Percentiles rank a stretch among this genome's conserved stretches.
Evolutionary conservation across 2,329 filamentous ascomycete genomes (phyloP).

Genomic region (Hypoxylon rubiginosum): DNA sequence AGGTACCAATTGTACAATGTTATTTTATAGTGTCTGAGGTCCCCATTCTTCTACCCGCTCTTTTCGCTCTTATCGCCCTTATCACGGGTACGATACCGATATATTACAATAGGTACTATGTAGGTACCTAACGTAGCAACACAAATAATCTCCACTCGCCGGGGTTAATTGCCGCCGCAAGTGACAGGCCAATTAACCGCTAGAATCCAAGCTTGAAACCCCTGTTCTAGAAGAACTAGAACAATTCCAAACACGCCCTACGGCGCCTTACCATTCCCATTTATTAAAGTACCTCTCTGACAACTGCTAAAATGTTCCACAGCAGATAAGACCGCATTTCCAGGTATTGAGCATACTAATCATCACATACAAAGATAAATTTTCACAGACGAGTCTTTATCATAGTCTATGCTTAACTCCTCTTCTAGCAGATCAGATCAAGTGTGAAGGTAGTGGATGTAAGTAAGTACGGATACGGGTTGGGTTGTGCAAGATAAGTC

Average conservation of each 20-base stretch:
- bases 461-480: too few species aligned
- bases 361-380: too few species aligned
- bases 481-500: too few species aligned
- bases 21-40: too few species aligned
- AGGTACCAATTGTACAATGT: constrained; percentile 4
- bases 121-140: not conserved
- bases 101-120: too few species aligned
- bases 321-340: constrained; percentile 1
- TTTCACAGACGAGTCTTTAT: too few species aligned
- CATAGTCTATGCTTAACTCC: too few species aligned
- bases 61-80: not conserved
- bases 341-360: too few species aligned
- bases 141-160: constrained; percentile 8
- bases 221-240: constrained; percentile 40
- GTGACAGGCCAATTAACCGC: constrained; percentile 21
- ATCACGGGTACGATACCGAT: not conserved
- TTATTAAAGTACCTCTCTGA: not conserved
- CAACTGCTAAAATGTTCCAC: constrained; percentile 11
- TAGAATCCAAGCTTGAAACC: constrained; percentile 12
- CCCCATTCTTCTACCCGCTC: not conserved
- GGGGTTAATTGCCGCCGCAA: constrained; percentile 6
- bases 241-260: constrained; percentile 31
- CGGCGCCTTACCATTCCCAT: not conserved
- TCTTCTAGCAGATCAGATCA: too few species aligned
- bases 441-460: too few species aligned